Conservation (phyloP, 352 stramenopile species). For the Phytophthora chlamydospora region DNA sequence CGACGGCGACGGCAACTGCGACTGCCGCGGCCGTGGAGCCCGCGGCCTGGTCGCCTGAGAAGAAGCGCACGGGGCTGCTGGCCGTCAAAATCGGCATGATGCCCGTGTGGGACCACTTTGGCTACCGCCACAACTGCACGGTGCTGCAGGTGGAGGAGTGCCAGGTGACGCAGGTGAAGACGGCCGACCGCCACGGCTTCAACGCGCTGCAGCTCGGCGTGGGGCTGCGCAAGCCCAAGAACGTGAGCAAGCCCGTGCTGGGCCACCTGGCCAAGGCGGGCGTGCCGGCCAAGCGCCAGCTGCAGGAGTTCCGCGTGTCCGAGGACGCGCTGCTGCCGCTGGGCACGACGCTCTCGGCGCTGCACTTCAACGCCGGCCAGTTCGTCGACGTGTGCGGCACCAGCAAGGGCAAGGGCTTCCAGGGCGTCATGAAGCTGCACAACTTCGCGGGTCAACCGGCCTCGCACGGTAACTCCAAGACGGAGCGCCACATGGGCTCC, state of each 20-base stretch:
- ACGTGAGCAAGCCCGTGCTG: conserved; percentile 93
- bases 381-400: conserved; percentile 97
- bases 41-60: conserved; percentile 71
- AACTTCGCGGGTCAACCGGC: conserved; percentile 97
- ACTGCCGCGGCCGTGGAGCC: conserved; percentile 10
- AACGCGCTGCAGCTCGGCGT: conserved; percentile 96
- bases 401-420: conserved; percentile 91
- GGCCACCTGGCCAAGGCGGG: conserved; percentile 93
- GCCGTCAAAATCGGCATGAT: conserved; percentile 99
- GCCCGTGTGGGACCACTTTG: conserved; percentile 98
- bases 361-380: conserved; percentile 98
- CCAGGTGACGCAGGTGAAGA: conserved; percentile 97
- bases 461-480: conserved; percentile 98
- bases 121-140: conserved; percentile 96
- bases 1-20: conserved; percentile 19
- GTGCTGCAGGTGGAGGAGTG: conserved; percentile 91
- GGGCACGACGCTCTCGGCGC: conserved; percentile 93
- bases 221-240: conserved; percentile 96
- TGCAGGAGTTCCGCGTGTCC: conserved; percentile 96
- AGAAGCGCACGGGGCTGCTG: conserved; percentile 89
- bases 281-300: conserved; percentile 93
- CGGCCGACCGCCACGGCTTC: conserved; percentile 93
- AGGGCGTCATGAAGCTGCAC: conserved; percentile 98
- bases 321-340: conserved; percentile 89
- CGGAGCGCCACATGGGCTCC: conserved; percentile 95